Base-by-base conservation (phyloP, 768 basidiomycete species). In the Tricholoma saponaceum region DNA sequence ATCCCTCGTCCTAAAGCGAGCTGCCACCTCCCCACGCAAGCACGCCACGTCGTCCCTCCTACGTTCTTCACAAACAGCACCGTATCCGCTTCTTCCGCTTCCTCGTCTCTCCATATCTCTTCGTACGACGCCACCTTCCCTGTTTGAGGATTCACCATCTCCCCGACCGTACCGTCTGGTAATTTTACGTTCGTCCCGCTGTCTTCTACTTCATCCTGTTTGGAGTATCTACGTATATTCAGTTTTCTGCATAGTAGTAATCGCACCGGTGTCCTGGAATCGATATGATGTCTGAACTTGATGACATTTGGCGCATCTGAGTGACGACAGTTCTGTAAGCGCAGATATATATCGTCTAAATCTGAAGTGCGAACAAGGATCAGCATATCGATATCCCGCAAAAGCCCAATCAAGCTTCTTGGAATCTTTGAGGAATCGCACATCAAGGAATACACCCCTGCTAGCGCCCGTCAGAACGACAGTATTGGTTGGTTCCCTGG, bases 351-450 rank as follows among this genome's bases (percentile, higher is more conserved):
- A 23, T n/a, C 25, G 16, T n/a, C 7, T 49, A 49, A 28, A 8
- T 4, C 7, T 7, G 14, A 35, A n/a, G 28, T 39, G 54, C 55
- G 28, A 32, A 60, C 60, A 53, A 33, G 60, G 52, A 46, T 62
- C 59, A 18, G 59, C 63, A 2, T 60, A 59, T 12, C 74, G 64
- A 59, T 69, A 72, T 25, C 76, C 76, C 13, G 74, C 74, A 62
- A 76, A 70, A 1, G 70, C 76, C 76, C 74, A 77, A 41, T 77
- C 73, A 10, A 76, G 60, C 18, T 61, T 57, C 1, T 62, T 51
- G 2, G 62, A 57, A 20, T 61, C 63, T 52, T 70, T 72, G n/a
- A 68, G 44, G 28, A 74, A 76, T 12, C 74, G 63, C 2, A 70
- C 70, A 58, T 77, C 74, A 9, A 76, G 50, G 51, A 75, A 77